Conservation (phyloP, 83 land plant species). For the Diphasiastrum complanatum region DNA sequence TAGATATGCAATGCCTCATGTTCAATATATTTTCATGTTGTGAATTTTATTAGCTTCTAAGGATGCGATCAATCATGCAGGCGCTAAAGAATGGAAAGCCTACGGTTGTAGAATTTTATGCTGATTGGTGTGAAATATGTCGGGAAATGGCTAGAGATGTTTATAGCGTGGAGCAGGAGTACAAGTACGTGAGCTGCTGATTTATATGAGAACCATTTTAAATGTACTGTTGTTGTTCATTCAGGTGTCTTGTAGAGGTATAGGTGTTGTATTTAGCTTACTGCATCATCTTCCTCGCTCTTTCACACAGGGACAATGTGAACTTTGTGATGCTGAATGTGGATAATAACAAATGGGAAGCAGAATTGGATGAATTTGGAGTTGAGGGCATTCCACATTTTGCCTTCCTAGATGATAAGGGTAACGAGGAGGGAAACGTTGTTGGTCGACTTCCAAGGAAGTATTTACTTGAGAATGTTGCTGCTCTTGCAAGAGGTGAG, state of each 20-base stretch:
- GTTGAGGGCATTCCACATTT: constrained; percentile 99
- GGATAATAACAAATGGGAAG: constrained; percentile 97
- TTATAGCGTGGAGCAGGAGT: constrained; percentile 79
- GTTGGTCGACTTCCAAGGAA: constrained; percentile 80
- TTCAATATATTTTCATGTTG: no score
- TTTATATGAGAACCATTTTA: constrained; percentile 1
- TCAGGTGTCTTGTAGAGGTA: background rate
- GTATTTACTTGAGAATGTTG: constrained; percentile 74
- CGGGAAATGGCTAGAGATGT: constrained; percentile 91
- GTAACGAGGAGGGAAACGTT: constrained; percentile 93
- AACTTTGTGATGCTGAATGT: constrained; percentile 98
- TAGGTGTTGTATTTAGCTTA: background rate
- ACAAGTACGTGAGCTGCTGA: constrained; percentile 46
- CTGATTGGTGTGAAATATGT: constrained; percentile 99
- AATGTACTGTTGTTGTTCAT: background rate
- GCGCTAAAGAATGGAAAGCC: constrained; percentile 91
- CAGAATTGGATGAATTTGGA: constrained; percentile 96
- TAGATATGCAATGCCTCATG: no score
- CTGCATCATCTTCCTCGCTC: background rate
- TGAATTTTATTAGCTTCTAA: no score
- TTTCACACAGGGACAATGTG: constrained; percentile 60
- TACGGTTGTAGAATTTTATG: constrained; percentile 94
- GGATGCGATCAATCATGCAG: no score
- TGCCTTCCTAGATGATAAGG: constrained; percentile 80
- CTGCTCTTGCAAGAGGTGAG: constrained; percentile 74